Evolutionary conservation across 768 basidiomycete species (phyloP), one percentile per base, ranked within the genome.

Genomic region (Fistulinella prunicolor): DNA sequence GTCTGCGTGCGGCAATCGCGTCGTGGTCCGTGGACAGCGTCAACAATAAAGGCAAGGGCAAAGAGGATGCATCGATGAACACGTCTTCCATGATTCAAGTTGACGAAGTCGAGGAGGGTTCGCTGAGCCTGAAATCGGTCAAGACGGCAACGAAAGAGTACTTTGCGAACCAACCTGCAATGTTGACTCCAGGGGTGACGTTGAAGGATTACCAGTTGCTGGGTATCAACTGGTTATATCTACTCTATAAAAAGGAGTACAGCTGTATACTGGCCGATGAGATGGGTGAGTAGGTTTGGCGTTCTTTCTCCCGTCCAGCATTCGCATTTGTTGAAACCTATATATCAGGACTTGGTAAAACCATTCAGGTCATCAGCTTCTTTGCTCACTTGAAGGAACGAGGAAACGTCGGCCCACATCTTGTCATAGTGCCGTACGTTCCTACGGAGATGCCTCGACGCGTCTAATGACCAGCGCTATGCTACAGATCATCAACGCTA

Each of bases 221-320:
- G 48, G 96, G 96, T n/a, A 78, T 99, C 45, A 99, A 98, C 65
- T 99, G 96, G 96, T 73, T 99, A 54, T 83, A 91, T 68, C 70
- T 98, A 19, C 72, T 98, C 43, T 94, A 93, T 67, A 77, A 75
- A 49, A 83, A 80, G 59, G 78, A 79, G 49, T 77, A 89, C 42
- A 94, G 92, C 54, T 97, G 95, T 67, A 98, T 99, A 62, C 78
- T 99, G 36, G 96, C 96, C 2, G 96, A 99, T 67, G 96, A 99
- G 68, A 99, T 99, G 96, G 95, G 95, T 90, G 68, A 58, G 81
- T 76, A 26, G 35, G 21, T 42, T 35, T 20, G 12, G 12, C 5
- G 2, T 30, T 46, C 9, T 26, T 34, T 14, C 6, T 26, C 29
- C 12, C 42, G 6, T 46, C 16, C 28, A 36, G 28, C 49, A 17